phyloP scores from a whole-genome alignment of 2,329 filamentous ascomycete genomes.

The Chaetomiaceae sp. region DNA sequence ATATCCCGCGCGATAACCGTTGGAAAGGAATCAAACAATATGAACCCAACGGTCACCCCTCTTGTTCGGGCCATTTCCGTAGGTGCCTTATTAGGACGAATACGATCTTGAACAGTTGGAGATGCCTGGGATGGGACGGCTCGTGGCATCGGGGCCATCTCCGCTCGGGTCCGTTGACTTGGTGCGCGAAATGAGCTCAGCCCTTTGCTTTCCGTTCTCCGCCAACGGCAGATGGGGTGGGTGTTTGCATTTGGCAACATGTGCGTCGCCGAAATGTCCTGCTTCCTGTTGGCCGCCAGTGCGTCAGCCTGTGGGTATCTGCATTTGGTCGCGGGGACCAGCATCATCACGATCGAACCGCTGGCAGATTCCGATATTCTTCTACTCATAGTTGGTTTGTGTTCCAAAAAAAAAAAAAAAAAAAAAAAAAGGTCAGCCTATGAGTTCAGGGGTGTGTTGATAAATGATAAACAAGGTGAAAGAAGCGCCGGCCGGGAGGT shows the following conservation, averaged over 20 bases:
- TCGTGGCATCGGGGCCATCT: background rate
- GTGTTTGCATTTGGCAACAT: conserved; percentile 22
- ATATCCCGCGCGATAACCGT: background rate
- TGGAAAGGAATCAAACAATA: no score
- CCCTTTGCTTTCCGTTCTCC: background rate
- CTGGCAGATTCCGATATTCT: conserved; percentile 14
- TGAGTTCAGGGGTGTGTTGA: no score
- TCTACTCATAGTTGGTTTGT: no score
- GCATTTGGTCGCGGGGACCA: conserved; percentile 22
- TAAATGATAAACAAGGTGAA: no score
- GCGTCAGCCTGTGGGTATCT: conserved; percentile 19
- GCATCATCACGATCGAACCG: conserved; percentile 23
- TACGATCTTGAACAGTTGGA: background rate
- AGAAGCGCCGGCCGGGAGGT: background rate
- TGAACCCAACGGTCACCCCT: background rate
- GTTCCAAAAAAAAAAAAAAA: background rate
- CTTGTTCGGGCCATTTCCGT: background rate
- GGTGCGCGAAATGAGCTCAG: background rate
- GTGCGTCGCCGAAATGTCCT: conserved; percentile 19
- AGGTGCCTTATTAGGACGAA: background rate
- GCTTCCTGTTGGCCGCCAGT: conserved; percentile 17
- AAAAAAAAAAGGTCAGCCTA: no score
- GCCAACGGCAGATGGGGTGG: conserved; percentile 12
- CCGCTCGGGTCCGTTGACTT: background rate
- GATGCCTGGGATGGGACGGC: background rate